phyloP scores from a whole-genome alignment of 768 basidiomycete genomes.

The Lyophyllum semitale region DNA sequence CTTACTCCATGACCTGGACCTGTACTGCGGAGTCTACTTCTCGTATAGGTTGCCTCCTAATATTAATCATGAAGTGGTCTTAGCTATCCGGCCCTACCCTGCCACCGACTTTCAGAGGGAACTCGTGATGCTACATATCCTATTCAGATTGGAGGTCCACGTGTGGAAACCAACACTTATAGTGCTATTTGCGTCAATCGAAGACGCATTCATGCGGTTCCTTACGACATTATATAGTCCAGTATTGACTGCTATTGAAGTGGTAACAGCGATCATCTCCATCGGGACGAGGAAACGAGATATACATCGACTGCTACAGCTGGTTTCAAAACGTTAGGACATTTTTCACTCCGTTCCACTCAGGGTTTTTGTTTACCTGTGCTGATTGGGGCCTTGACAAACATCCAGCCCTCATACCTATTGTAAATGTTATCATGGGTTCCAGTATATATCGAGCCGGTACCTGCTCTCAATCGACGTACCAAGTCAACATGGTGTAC shows the following conservation, averaged over 20 bases:
- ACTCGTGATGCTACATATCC: conserved; percentile 9
- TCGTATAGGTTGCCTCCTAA: no score
- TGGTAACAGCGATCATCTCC: neutral
- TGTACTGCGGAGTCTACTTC: neutral
- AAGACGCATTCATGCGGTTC: conserved; percentile 3
- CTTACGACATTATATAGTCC: conserved; percentile 13
- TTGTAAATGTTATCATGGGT: no score
- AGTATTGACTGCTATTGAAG: neutral
- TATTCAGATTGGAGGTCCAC: neutral
- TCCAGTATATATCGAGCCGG: no score
- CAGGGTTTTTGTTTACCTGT: no score
- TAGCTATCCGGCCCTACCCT: conserved; percentile 6
- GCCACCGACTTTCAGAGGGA: conserved; percentile 4
- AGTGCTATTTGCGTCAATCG: conserved; percentile 4
- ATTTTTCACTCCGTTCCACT: no score
- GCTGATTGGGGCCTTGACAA: no score
- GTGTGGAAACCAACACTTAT: conserved; percentile 6
- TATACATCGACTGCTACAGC: neutral
- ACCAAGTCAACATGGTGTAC: no score
- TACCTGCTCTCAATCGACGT: no score
- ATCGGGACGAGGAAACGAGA: neutral
- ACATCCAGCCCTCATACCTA: no score
- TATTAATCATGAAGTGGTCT: neutral
- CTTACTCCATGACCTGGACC: neutral
- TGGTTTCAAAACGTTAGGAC: no score